Base-by-base conservation (phyloP, 495 filamentous ascomycete genomes). In the Entonaema liquescens region DNA sequence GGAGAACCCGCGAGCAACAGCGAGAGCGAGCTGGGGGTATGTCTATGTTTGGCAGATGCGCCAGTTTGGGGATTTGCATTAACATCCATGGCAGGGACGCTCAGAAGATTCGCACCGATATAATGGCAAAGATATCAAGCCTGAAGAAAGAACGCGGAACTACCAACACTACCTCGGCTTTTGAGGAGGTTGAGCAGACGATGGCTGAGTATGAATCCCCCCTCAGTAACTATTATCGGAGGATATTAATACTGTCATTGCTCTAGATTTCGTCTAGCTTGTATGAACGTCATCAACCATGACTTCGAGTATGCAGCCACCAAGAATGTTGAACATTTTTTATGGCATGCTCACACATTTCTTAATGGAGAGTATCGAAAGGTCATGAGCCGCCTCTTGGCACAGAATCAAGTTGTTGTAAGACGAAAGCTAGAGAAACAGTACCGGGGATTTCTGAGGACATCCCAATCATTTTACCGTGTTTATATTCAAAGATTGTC, bases 371-470 rank as follows among this genome's bases (percentile, higher is more conserved):
- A 87, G 68, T 97, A 93, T 79, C 87, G 91, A 70, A 92, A 89
- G 75, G 80, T 81, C 19, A 74, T 88, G 62, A 76, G 76, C 36
- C 79, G 78, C 35, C 80, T 86, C 54, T 76, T 77, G 57, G 72
- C 70, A 15, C 68, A 74, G 42, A 90, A 88, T 73, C 85, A 89
- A 63, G 87, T 88, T 26, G 93, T 96, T 3, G 89, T 94, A 74
- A 84, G 85, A 68, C 88, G 94, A 26, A 97, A 95, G 76, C 79
- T 92, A 11, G 89, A 91, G 73, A 93, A 91, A 79, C 85, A 88
- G 64, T 99, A 95, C 77, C 79, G 89, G 35, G 86, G 86, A 61
- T 98, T 95, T 76, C 89, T 98, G 72, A 97, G 94, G 79, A 89
- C 88, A 3, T 90, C 91, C 62, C 91, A 95, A 73, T 87, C 88